Conservation (phyloP, 805 yeast species). For the Metschnikowia koreensis region DNA sequence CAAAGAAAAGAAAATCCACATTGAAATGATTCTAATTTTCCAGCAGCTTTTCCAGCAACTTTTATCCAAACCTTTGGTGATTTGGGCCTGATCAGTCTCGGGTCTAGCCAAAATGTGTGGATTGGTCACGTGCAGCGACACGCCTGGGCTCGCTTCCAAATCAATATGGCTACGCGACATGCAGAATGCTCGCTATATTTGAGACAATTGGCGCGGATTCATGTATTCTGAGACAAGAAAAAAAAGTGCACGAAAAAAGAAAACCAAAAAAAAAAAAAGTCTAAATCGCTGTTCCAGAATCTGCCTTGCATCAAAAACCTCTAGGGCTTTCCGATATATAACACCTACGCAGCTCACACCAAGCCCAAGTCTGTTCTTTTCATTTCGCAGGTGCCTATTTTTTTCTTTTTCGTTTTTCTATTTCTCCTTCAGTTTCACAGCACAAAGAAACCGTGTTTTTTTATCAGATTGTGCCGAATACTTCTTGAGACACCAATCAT, state of each 20-base stretch:
- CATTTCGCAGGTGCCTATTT: too few species aligned
- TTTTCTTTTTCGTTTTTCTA: too few species aligned
- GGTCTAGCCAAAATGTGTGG: background rate
- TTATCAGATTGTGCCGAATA: background rate
- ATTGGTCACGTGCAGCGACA: background rate
- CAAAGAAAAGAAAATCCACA: too few species aligned
- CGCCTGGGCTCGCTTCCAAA: background rate
- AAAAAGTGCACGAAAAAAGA: slow-evolving; percentile 1
- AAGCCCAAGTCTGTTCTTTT: too few species aligned
- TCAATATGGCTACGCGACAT: slow-evolving; percentile 2
- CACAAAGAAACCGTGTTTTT: too few species aligned
- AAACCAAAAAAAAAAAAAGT: slow-evolving; percentile 1
- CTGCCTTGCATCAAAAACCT: background rate
- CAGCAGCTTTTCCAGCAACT: too few species aligned
- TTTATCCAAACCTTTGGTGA: too few species aligned
- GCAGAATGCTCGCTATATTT: slow-evolving; percentile 3
- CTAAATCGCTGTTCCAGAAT: background rate
- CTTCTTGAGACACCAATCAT: background rate
- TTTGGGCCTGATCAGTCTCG: too few species aligned
- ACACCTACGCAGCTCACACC: background rate
- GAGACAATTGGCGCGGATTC: slow-evolving; percentile 6
- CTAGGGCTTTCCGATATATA: background rate
- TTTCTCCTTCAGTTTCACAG: too few species aligned
- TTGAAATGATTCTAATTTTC: too few species aligned
- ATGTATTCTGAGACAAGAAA: background rate